Conservation (phyloP, 805 yeast species). For the Starmerella bombicola region DNA sequence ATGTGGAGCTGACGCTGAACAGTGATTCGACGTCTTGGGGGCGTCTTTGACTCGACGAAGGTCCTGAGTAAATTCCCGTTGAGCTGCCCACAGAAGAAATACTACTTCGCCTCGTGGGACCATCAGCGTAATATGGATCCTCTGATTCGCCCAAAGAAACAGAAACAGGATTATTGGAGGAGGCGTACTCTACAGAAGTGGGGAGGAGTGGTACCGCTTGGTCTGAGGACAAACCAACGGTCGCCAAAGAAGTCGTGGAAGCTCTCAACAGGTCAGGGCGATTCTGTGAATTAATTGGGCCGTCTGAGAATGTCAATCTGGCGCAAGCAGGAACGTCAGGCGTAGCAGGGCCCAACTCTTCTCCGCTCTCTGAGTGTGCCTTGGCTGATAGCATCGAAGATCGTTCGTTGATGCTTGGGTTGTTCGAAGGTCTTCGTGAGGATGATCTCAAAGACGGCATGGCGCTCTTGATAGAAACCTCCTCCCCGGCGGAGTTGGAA, state of each 20-base stretch:
- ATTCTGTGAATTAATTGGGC: not conserved
- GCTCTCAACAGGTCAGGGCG: conserved; percentile 7
- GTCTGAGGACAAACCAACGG: conserved; percentile 16
- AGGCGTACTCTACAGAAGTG: too few species aligned
- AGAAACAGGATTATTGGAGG: too few species aligned
- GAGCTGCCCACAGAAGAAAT: too few species aligned
- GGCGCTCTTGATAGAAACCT: too few species aligned
- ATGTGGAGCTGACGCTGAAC: conserved; percentile 18
- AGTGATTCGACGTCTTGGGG: conserved; percentile 19
- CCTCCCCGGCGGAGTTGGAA: too few species aligned
- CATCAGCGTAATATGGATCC: too few species aligned
- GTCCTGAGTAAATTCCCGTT: too few species aligned
- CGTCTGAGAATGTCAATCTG: not conserved
- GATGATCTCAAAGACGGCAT: too few species aligned
- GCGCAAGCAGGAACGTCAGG: not conserved
- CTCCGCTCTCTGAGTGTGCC: not conserved
- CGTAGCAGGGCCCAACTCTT: not conserved
- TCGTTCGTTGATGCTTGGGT: not conserved
- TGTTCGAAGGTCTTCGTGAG: not conserved
- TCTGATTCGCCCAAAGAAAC: too few species aligned
- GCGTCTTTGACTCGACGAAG: too few species aligned
- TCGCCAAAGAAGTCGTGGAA: conserved; percentile 7
- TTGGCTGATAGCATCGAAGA: not conserved
- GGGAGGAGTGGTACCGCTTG: conserved; percentile 16
- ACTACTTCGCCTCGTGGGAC: too few species aligned